Base-by-base conservation (phyloP, 306 rosid genomes). In the Lathyrus oleraceus region DNA sequence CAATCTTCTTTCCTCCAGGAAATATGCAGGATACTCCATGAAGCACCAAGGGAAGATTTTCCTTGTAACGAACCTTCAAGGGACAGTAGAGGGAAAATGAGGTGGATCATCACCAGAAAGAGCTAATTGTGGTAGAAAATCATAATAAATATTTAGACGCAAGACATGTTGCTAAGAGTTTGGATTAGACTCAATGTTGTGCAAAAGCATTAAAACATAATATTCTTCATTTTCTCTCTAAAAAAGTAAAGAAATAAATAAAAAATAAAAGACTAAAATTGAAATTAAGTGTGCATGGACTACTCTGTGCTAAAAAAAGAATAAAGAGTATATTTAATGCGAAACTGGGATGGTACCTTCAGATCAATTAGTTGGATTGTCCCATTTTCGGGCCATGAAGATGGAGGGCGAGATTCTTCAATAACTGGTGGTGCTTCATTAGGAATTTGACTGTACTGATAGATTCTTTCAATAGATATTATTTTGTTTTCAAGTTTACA, bases 401-500 rank as follows among this genome's bases (percentile, higher is more conserved):
- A 69, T 66, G 90, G 93, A 79, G 96, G 93, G 8, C 84, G 87
- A 79, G 84, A 84, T 28, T 87, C 89, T 67, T 93, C 93, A 67
- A 88, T 81, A 69, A 86, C 30, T 6, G 74, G 57, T 15, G 93
- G 96, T 75, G 96, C 98, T 82, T 93, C 98, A 56, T 85, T 48
- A 19, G 91, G 84, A 77, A 93, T 81, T 81, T 90, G 89, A 80
- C 96, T 88, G 87, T 93, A 88, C 80, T 93, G 98, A 72, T 93
- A 93, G 62, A 93, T 93, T 81, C 96, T 93, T 81, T 92, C 98
- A 30, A 90, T 88, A 60, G 98, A 92, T 75, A 92, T 92, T 68
- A 92, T 92, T 82, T 93, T 90, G 77, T 93, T 93, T 84, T 93
- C 98, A 61, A 93, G 98, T 84, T 93, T 93, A 88, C 98, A 93